Percentiles rank a stretch among this genome's conserved stretches.
phyloP scores from a whole-genome alignment of 2,329 filamentous ascomycete genomes.

The Paraphaeosphaeria sporulosa region DNA sequence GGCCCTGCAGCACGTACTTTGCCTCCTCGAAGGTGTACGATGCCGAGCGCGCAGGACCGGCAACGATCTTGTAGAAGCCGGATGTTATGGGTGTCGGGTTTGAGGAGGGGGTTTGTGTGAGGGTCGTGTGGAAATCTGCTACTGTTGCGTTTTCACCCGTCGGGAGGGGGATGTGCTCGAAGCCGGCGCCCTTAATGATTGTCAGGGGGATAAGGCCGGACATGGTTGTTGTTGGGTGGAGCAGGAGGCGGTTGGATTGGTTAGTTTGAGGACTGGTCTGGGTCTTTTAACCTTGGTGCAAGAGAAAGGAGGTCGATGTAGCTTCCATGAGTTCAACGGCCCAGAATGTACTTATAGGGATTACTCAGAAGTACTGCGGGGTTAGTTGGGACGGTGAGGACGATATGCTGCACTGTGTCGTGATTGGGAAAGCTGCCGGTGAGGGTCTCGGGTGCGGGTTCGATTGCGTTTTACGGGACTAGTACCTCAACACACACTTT shows the following conservation, averaged over 20 bases:
- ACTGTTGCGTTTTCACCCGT: conserved; percentile 33
- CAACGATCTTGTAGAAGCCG: conserved; percentile 36
- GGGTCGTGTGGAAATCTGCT: conserved; percentile 34
- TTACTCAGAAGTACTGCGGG: neutral
- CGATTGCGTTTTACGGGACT: neutral
- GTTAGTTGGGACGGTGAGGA: neutral
- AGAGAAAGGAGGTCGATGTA: neutral
- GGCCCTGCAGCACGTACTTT: conserved; percentile 34
- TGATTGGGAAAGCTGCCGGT: neutral
- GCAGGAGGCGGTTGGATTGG: neutral
- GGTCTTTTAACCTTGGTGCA: neutral
- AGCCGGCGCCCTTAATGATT: conserved; percentile 35
- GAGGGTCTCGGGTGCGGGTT: neutral
- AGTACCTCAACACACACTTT: neutral
- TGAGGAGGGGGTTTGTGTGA: conserved; percentile 31
- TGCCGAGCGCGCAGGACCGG: conserved; percentile 29
- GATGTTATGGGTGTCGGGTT: conserved; percentile 33
- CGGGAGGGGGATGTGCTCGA: conserved; percentile 34
- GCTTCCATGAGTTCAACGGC: neutral
- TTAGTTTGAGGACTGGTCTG: neutral
- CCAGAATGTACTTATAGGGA: neutral
- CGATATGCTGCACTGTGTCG: neutral
- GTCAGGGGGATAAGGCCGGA: conserved; percentile 31
- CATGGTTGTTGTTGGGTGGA: neutral
- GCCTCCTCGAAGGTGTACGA: conserved; percentile 35